A percentile compares a stretch with the other conserved stretches of the same genome.
phyloP scores from a whole-genome alignment of 2,329 filamentous ascomycete species.

The Ophidiomyces ophidiicola region DNA sequence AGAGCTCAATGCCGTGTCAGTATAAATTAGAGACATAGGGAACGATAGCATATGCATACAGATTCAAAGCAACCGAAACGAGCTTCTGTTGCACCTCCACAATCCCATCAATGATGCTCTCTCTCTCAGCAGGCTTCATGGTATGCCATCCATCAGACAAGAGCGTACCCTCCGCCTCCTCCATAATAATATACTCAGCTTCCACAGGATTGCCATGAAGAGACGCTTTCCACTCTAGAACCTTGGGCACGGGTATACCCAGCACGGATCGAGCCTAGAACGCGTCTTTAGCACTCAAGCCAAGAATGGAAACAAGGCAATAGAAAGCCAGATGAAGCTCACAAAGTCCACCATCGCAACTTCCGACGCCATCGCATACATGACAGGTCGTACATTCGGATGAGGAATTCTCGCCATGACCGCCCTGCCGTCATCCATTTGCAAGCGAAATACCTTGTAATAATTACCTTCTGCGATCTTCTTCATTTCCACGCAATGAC shows the following conservation, averaged over 20 bases:
- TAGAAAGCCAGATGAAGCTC: slow-evolving; percentile 2
- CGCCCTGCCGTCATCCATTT: slow-evolving; percentile 18
- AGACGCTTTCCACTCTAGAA: slow-evolving; percentile 12
- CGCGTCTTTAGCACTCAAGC: not conserved
- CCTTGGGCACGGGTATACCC: slow-evolving; percentile 14
- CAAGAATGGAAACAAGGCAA: no score
- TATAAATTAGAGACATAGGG: no score
- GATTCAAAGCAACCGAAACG: slow-evolving; percentile 12
- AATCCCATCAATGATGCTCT: slow-evolving; percentile 20
- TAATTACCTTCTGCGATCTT: slow-evolving; percentile 30
- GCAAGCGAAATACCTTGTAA: slow-evolving; percentile 27
- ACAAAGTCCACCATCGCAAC: slow-evolving; percentile 17
- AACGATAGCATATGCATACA: slow-evolving; percentile 4
- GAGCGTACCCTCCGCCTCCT: slow-evolving; percentile 23
- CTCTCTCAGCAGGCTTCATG: slow-evolving; percentile 20
- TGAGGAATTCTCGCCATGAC: slow-evolving; percentile 17
- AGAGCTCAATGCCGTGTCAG: no score
- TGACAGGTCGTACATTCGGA: slow-evolving; percentile 12
- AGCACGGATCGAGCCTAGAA: slow-evolving; percentile 16
- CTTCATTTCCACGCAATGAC: slow-evolving; percentile 25
- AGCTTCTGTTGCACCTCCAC: slow-evolving; percentile 14
- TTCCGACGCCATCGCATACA: slow-evolving; percentile 14
- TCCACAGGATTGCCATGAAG: slow-evolving; percentile 18
- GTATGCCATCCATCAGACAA: slow-evolving; percentile 23
- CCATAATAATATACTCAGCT: slow-evolving; percentile 21